phyloP scores from a whole-genome alignment of 305 asterid species.

The Fraxinus platypoda region DNA sequence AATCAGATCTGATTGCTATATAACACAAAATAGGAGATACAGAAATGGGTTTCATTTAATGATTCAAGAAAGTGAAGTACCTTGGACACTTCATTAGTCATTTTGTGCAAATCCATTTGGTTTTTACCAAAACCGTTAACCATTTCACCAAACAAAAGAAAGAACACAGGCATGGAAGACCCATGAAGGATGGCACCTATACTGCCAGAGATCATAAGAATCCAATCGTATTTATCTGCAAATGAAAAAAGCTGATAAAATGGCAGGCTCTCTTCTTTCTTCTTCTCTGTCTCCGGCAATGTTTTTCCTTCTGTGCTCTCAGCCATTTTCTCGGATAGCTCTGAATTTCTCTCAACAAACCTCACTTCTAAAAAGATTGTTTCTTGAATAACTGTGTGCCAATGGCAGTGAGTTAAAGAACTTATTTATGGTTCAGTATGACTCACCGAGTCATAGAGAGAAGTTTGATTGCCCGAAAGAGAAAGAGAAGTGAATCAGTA shows the following conservation, averaged over 20 bases:
- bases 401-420: neutral
- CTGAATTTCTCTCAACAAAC: slow-evolving; percentile 6
- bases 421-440: neutral
- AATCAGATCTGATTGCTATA: slow-evolving; percentile 48
- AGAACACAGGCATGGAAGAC: slow-evolving; percentile 97
- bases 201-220: slow-evolving; percentile 66
- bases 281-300: slow-evolving; percentile 87
- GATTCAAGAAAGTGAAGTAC: slow-evolving; percentile 29
- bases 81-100: slow-evolving; percentile 90
- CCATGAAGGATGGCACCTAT: slow-evolving; percentile 92
- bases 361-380: slow-evolving; percentile 15
- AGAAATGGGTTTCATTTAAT: neutral
- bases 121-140: slow-evolving; percentile 95
- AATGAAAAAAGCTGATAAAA: slow-evolving; percentile 81
- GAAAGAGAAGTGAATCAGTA: slow-evolving; percentile 13
- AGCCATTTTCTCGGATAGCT: slow-evolving; percentile 42
- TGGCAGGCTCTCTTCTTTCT: slow-evolving; percentile 89
- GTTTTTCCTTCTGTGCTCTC: slow-evolving; percentile 67
- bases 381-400: neutral
- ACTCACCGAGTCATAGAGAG: slow-evolving; percentile 9
- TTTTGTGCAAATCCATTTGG: slow-evolving; percentile 79
- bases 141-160: slow-evolving; percentile 88
- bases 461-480: slow-evolving; percentile 17
- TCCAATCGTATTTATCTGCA: slow-evolving; percentile 72
- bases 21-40: neutral